A percentile compares a stretch with the other conserved stretches of the same genome.
phyloP scores from a whole-genome alignment of 345 rosid species.

The Garcia nutans region DNA sequence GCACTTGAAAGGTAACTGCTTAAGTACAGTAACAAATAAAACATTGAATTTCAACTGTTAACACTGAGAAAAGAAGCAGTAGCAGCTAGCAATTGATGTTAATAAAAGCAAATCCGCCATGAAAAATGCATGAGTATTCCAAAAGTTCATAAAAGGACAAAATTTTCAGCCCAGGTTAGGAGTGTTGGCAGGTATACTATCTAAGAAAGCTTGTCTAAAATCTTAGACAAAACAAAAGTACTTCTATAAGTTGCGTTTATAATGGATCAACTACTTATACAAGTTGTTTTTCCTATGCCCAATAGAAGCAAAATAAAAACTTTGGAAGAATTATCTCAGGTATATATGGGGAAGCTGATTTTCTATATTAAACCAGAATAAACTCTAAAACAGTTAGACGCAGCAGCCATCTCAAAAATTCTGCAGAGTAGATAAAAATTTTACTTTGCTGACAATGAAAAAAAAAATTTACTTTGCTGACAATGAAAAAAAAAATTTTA shows the following conservation, averaged over 20 bases:
- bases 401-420: neutral
- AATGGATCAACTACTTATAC: neutral
- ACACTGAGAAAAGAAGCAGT: too few species aligned
- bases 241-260: neutral
- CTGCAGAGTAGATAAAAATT: neutral
- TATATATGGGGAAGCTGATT: neutral
- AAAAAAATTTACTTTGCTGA: neutral
- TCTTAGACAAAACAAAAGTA: neutral
- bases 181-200: neutral
- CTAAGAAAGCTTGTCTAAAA: neutral
- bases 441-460: neutral
- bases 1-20: too few species aligned
- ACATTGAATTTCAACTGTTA: too few species aligned
- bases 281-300: neutral
- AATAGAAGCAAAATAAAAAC: neutral
- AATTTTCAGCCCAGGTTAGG: neutral
- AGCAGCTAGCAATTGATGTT: too few species aligned
- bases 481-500: neutral
- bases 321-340: neutral
- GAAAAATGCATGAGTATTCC: neutral
- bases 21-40: too few species aligned
- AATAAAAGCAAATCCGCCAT: too few species aligned
- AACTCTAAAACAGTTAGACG: neutral
- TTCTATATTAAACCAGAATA: neutral
- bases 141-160: neutral